A percentile compares a stretch with the other conserved stretches of the same genome.
Evolutionary conservation across 2,329 filamentous ascomycete genomes (phyloP).

Genomic region (Blumeria graminis): DNA sequence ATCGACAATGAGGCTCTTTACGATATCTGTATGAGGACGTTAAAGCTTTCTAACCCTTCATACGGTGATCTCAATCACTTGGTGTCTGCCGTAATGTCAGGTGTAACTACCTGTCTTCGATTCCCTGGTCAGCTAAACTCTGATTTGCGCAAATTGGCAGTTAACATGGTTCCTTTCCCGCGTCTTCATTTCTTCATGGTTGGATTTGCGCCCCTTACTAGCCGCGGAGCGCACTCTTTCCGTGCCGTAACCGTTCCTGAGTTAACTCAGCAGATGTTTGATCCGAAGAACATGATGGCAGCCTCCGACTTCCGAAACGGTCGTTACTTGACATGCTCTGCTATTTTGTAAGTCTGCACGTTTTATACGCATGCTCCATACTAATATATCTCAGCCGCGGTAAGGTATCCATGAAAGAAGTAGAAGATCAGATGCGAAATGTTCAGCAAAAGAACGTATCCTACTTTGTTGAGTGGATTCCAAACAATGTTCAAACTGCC

Average conservation of each 20-base stretch:
- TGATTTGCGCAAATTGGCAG: conserved; percentile 94
- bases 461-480: conserved; percentile 99
- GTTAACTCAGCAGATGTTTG: conserved; percentile 99
- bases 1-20: conserved; percentile 99
- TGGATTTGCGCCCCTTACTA: conserved; percentile 94
- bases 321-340: conserved; percentile 97
- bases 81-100: conserved; percentile 98
- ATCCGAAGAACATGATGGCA: conserved; percentile 99
- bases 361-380: conserved; percentile 5
- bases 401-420: conserved; percentile 99
- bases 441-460: conserved; percentile 99
- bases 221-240: conserved; percentile 79
- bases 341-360: conserved; percentile 45
- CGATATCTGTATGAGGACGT: conserved; percentile 99
- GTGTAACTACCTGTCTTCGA: conserved; percentile 92
- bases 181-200: conserved; percentile 99
- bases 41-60: conserved; percentile 95
- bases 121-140: conserved; percentile 99
- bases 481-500: conserved; percentile 99
- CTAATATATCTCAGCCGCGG: conserved; percentile 43
- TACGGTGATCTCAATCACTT: conserved; percentile 99
- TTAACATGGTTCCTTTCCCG: conserved; percentile 99
- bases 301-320: conserved; percentile 99
- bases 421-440: conserved; percentile 99
- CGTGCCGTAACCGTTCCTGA: conserved; percentile 92